phyloP scores from a whole-genome alignment of 768 basidiomycete species.

The Hericium alpestre region DNA sequence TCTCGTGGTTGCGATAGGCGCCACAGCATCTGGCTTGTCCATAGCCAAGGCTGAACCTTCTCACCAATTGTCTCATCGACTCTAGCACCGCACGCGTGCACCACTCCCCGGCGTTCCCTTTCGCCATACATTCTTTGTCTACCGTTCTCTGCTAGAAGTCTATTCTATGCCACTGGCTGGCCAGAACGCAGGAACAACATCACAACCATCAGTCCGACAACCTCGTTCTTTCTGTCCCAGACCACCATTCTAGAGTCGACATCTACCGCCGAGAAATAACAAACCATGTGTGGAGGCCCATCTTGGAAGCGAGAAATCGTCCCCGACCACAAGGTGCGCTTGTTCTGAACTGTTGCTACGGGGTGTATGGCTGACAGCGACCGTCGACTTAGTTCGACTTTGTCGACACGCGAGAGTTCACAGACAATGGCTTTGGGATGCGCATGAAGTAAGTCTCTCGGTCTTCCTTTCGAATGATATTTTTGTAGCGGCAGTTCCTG shows the following conservation, averaged over 20 bases:
- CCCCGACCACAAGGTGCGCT: constrained; percentile 87
- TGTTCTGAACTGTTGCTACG: not conserved
- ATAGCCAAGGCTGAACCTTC: too few species aligned
- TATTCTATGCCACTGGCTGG: constrained; percentile 18
- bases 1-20: not conserved
- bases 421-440: constrained; percentile 76
- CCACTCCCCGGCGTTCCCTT: not conserved
- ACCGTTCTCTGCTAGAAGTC: constrained; percentile 7
- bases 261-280: constrained; percentile 15
- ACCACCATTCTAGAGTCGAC: constrained; percentile 5
- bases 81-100: too few species aligned
- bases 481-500: not conserved
- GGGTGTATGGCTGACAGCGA: not conserved
- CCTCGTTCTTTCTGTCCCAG: not conserved
- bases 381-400: constrained; percentile 74
- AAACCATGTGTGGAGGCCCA: constrained; percentile 57
- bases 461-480: not conserved
- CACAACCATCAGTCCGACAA: constrained; percentile 13
- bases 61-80: too few species aligned
- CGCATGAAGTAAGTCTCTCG: constrained; percentile 57
- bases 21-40: too few species aligned
- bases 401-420: constrained; percentile 87
- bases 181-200: constrained; percentile 17
- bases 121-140: constrained; percentile 11
- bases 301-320: constrained; percentile 97